Base-by-base conservation (phyloP, 257 asterid species). In the Nicotiana undulata region DNA sequence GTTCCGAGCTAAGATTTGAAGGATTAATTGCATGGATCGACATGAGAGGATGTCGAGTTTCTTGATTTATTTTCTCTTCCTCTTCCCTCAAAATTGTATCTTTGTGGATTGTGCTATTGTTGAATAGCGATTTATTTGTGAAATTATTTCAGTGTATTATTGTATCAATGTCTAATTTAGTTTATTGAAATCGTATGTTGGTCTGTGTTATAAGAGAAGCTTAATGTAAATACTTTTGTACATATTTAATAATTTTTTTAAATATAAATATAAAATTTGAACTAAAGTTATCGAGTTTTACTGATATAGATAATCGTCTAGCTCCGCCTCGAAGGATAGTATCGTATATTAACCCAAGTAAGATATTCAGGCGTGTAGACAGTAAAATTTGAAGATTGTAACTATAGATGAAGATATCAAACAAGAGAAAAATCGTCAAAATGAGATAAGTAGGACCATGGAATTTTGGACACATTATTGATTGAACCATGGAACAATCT, bases 21-120 rank as follows among this genome's bases (percentile, higher is more conserved):
- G 80, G 40, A 34, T 2, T 37, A 24, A 76, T 46, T 66, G 81
- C 51, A 44, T 63, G 67, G 34, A 67, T 85, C 80, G 88, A 82
- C 90, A 85, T 81, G 88, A 87, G 85, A 61, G 90, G 91, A 85
- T 88, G 91, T 85, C 87, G 20, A 63, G 80, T 49, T 67, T 77
- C 17, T 40, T 40, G 22, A 59, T 74, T 79, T 32, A 9, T 52
- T 53, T 56, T 79, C 55, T 53, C 20, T 32, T n/a, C 24, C 17
- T 75, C 31, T 6, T 46, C 32, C 63, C 10, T 44, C 77, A 22
- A 70, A 63, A 32, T 78, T 56, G 70, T 59, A 55, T 58, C 46
- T 18, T 58, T 6, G 34, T 76, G 77, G 82, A 29, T 81, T 82
- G 52, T 63, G 12, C 77, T 70, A 44, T 72, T 72, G 32, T 63